Evolutionary conservation across 106 monocot genomes (phyloP), one percentile per base, ranked within the genome.

Genomic region (Dactylorhiza incarnata): DNA sequence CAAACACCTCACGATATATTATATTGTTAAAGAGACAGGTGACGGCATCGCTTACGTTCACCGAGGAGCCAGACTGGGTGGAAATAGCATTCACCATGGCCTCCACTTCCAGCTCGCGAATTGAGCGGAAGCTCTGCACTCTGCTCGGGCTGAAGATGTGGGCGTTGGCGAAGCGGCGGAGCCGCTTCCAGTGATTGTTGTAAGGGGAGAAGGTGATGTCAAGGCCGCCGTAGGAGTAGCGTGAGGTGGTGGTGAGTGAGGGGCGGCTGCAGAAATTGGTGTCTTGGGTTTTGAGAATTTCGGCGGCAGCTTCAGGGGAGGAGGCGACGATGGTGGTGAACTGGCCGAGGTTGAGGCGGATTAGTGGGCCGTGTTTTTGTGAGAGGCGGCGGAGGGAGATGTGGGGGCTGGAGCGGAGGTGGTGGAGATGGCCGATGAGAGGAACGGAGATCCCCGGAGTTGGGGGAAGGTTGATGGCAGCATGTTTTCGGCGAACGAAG

Each of bases 391-490:
- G 59, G 66, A 89, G 74, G 4, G 79, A 44, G 23, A 66, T 81
- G 77, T 86, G 86, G 11, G 84, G 82, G 15, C 79, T 74, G 48
- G 46, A n/a, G 25, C 69, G 68, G 0, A 89, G 9, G 24, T 80
- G 82, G 72, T 89, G 89, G 79, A 89, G 84, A 74, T 82, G 84
- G 17, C 89, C 89, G 12, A 89, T 77, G 73, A 89, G 29, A 10
- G 86, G 89, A 9, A 89, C 37, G 37, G 37, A 78, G 8, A 54
- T 51, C 1, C 48, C n/a, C 19, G 86, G 89, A 10, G 72, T 63
- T 14, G 89, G 89, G 13, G 85, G 84, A 14, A 78, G 58, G 52
- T 52, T 52, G 0, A 0, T 52, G 4, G 4, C 52, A 1, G 2
- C 13, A 15, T 9, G 52, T 15, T 52, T 52, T 52, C 52, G 52